A percentile compares a stretch with the other conserved stretches of the same genome.
Evolutionary conservation across 495 filamentous ascomycete genomes (phyloP).

Genomic region (Neurospora sp.): DNA sequence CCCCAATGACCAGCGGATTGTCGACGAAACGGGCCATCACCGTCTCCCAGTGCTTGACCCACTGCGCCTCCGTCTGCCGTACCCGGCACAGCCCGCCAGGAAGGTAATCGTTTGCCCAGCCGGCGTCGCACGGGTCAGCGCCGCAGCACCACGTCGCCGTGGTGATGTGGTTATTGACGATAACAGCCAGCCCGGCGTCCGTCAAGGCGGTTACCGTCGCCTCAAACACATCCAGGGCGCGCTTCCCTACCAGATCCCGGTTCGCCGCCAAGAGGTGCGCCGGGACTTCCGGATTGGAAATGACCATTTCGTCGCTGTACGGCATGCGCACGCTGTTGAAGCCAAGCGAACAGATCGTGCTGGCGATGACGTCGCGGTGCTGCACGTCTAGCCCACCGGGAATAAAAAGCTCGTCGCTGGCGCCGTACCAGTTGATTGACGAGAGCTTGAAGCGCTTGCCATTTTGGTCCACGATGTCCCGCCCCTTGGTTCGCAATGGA

Average conservation of each 20-base stretch:
- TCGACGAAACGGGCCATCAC: constrained; percentile 42
- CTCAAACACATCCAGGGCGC: constrained; percentile 45
- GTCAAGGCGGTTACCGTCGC: constrained; percentile 46
- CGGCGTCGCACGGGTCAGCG: constrained; percentile 47
- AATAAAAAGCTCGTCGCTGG: constrained; percentile 49
- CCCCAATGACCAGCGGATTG: constrained; percentile 47
- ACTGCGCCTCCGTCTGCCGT: constrained; percentile 45
- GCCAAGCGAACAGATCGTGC: constrained; percentile 40
- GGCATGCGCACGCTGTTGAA: constrained; percentile 57
- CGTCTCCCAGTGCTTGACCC: constrained; percentile 50
- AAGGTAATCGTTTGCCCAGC: constrained; percentile 48
- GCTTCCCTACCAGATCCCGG: constrained; percentile 38
- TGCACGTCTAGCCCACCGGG: constrained; percentile 48
- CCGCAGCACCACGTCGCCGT: constrained; percentile 52
- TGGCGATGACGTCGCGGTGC: constrained; percentile 46
- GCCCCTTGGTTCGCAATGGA: constrained; percentile 42
- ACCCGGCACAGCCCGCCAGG: constrained; percentile 40
- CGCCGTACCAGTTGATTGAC: constrained; percentile 56
- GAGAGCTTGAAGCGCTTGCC: constrained; percentile 44
- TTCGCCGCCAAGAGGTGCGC: constrained; percentile 41
- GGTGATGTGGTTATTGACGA: constrained; percentile 55
- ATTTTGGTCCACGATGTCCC: constrained; percentile 45
- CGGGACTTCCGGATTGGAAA: constrained; percentile 38
- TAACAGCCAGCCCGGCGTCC: constrained; percentile 45
- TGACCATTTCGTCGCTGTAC: constrained; percentile 53